Base-by-base conservation (phyloP, 2,329 filamentous ascomycete genomes). In the Aspergillus bombycis region DNA sequence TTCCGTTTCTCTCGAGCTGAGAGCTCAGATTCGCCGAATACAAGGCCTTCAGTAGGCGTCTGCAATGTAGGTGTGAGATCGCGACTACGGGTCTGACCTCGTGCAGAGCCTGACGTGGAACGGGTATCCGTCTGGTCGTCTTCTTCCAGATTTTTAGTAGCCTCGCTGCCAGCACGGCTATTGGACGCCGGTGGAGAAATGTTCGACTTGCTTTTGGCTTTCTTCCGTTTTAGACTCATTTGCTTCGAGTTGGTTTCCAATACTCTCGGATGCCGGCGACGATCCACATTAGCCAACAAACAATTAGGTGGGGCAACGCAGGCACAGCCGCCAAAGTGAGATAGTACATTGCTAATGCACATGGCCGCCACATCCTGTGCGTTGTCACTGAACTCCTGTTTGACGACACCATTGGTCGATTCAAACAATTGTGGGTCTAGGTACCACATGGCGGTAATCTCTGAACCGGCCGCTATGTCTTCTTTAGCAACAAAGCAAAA, bases 401-500 rank as follows among this genome's bases (percentile, higher is more conserved):
- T 81, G 36, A 79, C 75, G 46, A 80, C 58, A 12, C 78, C 76
- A 67, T 79, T 77, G 45, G 71, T 72, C 7, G 77, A 74, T 45
- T 74, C 73, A 54, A 75, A 75, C 21, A 80, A 68, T 55, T 79
- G 76, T 21, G 76, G 73, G 60, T 82, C 79, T 11, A 82, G 71
- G 66, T 82, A 82, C 82, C 82, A 84, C 65, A 78, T 81, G 4
- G 80, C 79, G 4, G 82, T 83, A 30, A 84, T 76, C 67, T 84
- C 82, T 1, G 80, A 74, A 60, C 80, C 76, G n/a, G 88, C 82
- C 19, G 84, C 78, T 61, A 98, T 93, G 43, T 89, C 85, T 59
- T 91, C 86, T 70, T 92, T 92, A 70, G 93, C 93, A 63, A 97
- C 88, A 67, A 97, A 89, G 86, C 94, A 97, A 77, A 98, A 97